Percentiles rank a stretch among this genome's conserved stretches.
phyloP scores from a whole-genome alignment of 768 basidiomycete species.

The Rhizopogon rudus region DNA sequence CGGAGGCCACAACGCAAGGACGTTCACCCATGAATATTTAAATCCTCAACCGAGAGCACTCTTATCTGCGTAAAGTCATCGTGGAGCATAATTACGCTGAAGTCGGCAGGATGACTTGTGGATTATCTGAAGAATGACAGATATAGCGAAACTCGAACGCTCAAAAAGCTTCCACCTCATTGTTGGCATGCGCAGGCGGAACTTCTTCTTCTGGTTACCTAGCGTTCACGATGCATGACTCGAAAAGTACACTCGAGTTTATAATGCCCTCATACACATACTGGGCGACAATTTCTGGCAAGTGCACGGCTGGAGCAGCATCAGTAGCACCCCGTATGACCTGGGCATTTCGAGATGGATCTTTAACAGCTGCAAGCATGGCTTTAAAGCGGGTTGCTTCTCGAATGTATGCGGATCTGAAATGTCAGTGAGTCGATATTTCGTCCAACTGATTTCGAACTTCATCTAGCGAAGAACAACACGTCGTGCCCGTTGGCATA shows the following conservation, averaged over 20 bases:
- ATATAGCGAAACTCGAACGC: too few relatives aligned
- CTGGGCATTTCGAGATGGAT: conserved; percentile 10
- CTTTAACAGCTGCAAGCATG: conserved; percentile 8
- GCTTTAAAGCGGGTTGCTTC: conserved; percentile 23
- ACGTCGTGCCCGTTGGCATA: conserved; percentile 17
- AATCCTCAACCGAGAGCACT: too few relatives aligned
- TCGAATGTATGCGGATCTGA: conserved; percentile 15
- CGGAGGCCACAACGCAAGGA: too few relatives aligned
- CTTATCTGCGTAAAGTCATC: too few relatives aligned
- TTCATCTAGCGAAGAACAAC: conserved; percentile 18
- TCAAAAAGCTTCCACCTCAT: too few relatives aligned
- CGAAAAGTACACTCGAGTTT: conserved; percentile 16
- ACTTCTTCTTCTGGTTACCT: too few relatives aligned
- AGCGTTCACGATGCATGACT: conserved; percentile 18
- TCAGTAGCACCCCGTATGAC: conserved; percentile 16
- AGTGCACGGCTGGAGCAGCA: conserved; percentile 10
- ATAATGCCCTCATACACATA: conserved; percentile 14
- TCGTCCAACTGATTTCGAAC: conserved; percentile 11
- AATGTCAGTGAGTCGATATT: background rate
- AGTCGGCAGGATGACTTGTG: too few relatives aligned
- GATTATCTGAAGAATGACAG: too few relatives aligned
- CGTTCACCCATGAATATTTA: too few relatives aligned
- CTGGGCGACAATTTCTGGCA: conserved; percentile 20
- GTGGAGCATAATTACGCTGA: too few relatives aligned
- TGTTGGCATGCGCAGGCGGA: too few relatives aligned